Conservation (phyloP, 495 filamentous ascomycete species). For the Penicillium cataractarum region DNA sequence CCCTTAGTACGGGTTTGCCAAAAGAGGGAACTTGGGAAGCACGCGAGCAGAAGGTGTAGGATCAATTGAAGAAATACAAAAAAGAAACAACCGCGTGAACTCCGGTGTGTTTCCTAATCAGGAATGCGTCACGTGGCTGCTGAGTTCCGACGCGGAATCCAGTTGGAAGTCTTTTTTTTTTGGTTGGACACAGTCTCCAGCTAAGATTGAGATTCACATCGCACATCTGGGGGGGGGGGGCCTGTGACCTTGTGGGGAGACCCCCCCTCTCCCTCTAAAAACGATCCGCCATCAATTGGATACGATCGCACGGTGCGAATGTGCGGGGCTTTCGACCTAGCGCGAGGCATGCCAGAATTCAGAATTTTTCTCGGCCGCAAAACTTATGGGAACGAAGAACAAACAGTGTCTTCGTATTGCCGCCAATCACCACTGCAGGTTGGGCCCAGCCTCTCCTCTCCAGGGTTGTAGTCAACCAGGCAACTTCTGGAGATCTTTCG, state of each 20-base stretch:
- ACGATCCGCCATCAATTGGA: slow-evolving; percentile 7
- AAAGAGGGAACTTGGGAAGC: not conserved
- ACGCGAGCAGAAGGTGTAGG: slow-evolving; percentile 1
- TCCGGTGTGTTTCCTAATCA: slow-evolving; percentile 22
- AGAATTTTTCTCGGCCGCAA: not conserved
- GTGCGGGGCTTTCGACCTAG: slow-evolving; percentile 8
- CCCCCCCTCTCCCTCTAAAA: not conserved
- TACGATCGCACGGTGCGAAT: not conserved
- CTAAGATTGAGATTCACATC: slow-evolving; percentile 14
- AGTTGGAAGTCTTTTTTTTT: not conserved
- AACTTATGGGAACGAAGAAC: not conserved
- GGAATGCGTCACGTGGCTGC: slow-evolving; percentile 30
- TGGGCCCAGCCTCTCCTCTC: slow-evolving; percentile 8
- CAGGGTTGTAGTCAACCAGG: not conserved
- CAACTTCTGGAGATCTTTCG: slow-evolving; percentile 4
- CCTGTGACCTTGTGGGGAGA: slow-evolving; percentile 5
- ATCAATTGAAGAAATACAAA: slow-evolving; percentile 13
- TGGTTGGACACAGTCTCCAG: slow-evolving; percentile 4
- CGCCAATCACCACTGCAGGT: slow-evolving; percentile 2
- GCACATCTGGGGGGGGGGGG: slow-evolving; percentile 8
- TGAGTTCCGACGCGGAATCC: not conserved
- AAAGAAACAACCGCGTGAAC: slow-evolving; percentile 8
- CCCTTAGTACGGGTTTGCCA: not conserved
- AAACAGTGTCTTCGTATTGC: not conserved
- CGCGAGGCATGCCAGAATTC: slow-evolving; percentile 8